Base-by-base conservation (phyloP, 1,284 basidiomycete genomes). In the Anthracocystis panici-leucophaei region DNA sequence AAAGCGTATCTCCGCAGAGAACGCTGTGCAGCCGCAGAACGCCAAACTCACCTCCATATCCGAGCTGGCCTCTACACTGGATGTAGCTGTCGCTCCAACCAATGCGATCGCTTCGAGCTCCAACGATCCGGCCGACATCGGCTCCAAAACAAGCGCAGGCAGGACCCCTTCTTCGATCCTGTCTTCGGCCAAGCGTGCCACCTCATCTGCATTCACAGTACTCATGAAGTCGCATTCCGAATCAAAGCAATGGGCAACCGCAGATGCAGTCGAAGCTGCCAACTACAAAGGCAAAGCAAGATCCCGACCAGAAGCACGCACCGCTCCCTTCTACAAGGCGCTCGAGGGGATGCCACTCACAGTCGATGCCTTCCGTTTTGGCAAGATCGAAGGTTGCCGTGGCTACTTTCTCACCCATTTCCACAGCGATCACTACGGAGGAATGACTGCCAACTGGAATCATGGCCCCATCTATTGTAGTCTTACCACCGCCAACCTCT, bases 341-440 rank as follows among this genome's bases (percentile, higher is more conserved):
- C 86, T 99, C 73, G 92, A 94, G 75, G 96, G 97, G 2, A 97
- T 98, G 95, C 94, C 95, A 1, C 93, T 98, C 49, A 92, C 94
- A 7, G 95, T 97, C 0, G 96, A 98, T 81, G 95, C 94, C 0
- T 98, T 98, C 85, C 90, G 92, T 51, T 98, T 96, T 84, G 95
- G 95, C 2, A 88, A 88, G n/a, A 94, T 97, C 59, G 93, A 94
- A 8, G 90, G 90, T 11, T 90, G 97, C 12, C 92, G 89, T 3
- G 93, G 93, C 0, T 96, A 97, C 85, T 94, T 96, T 77, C 86
- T 97, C 71, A 94, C 81, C 11, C 82, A 85, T 48, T 84, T 83
- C 41, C 83, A 85, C 59, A 73, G 76, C 91, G 93, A 83, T 29
- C 81, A 83, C 60, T 83, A 86, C 78, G 76, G 81, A 45, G 76